Evolutionary conservation across 83 land plant species (phyloP), one percentile per base, ranked within the genome.

Genomic region (Thuja plicata): DNA sequence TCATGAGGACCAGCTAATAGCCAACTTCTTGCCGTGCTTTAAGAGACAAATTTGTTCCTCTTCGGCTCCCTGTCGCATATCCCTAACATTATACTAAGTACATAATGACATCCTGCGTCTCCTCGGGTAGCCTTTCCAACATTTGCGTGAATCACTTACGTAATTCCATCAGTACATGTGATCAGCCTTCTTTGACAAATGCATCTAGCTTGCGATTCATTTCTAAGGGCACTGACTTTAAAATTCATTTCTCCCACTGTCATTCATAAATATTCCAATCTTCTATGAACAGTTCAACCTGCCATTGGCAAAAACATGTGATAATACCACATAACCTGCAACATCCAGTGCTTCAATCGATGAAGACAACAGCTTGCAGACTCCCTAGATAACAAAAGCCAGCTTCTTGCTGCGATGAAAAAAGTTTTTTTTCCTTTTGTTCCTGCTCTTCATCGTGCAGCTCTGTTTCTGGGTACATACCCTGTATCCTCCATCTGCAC

Each of bases 371-470:
- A 82, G 32, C 43, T 50, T 83, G 21, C 12, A 82, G 4, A n/a
- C n/a, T 82, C 46, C 85, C 54, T 46, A 82, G 32, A 82, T 83
- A 83, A 1, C 17, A 83, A 83, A 45, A 34, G 57, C 85, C 85
- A 83, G 24, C 50, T 82, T 82, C 30, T 43, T 27, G 85, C 85
- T 43, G 52, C 15, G 32, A 45, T 41, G 83, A 21, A 41, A 38
- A 24, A 19, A 40, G 43, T 80, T 19, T 7, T 41, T 43, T 82
- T 83, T 1, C 50, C 27, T n/a, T 82, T 46, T 82, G 85, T 30
- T 82, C 54, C 34, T 45, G n/a, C 85, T 82, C 85, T 82, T 43
- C 45, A 82, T 45, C 48, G n/a, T 24, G 19, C 30, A 45, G 55
- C 57, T 48, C 55, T 48, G 34, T n/a, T 83, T 17, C 15, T 3